Base-by-base conservation (phyloP, 2,329 filamentous ascomycete genomes). In the Colletotrichum costaricense region DNA sequence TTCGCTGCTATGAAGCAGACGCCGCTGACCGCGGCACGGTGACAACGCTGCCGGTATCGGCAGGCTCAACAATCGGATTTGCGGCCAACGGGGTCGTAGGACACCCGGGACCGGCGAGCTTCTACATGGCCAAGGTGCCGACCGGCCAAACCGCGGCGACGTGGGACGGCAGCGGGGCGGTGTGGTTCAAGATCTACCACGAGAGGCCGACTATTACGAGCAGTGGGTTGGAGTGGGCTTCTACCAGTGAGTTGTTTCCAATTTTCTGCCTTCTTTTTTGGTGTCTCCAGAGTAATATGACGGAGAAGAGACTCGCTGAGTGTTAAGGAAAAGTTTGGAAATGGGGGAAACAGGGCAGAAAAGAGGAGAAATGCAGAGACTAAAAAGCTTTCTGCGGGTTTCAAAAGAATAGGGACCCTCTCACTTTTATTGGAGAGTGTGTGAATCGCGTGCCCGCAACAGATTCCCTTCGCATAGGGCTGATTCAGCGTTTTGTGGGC, bases 141-240 rank as follows among this genome's bases (percentile, higher is more conserved):
- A 75, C 76, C 2, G 82, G 82, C 11, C 76, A 81, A 69, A 78
- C 79, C 22, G 79, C 79, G 14, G 75, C 78, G 24, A 77, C 72
- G 19, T 83, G 80, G 79, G 79, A 81, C 67, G 81, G 81, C 3
- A 73, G 77, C 6, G 82, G 81, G 12, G 72, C 76, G 5, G 79
- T 80, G 28, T 84, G 81, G 82, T 83, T 84, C 78, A 84, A 83
- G 78, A 80, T 84, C 52, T 81, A 80, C 75, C 77, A 82, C 60
- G 78, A 81, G 74, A 77, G 79, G 19, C 84, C 84, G 19, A 80
- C 76, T 68, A 79, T 86, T 67, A 77, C 80, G 5, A 77, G 79
- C 6, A 77, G 75, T 5, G 80, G 81, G 5, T 77, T 86, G 72
- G 82, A 79, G 2, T 87, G 84, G 84, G 82, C 84, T 8, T 81